Evolutionary conservation across 768 basidiomycete species (phyloP), one percentile per base, ranked within the genome.

Genomic region (Boletus vinaceobasis): DNA sequence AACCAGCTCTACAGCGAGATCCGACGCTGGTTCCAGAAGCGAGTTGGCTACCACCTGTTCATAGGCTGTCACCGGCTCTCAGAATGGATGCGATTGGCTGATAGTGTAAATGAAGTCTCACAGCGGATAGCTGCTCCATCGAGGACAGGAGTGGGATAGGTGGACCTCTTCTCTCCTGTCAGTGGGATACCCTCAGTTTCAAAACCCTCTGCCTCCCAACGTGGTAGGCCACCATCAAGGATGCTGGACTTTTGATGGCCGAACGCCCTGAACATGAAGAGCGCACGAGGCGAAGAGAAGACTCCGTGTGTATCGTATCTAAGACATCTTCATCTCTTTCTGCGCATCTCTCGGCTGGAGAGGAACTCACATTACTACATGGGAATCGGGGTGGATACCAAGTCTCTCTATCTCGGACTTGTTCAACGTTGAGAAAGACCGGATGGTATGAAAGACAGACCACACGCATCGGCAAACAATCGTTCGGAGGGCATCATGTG

Each of bases 241-340:
- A 98, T 80, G 57, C 89, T 91, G 8, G 93, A 91, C 42, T 85
- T 86, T 32, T 77, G 71, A 70, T 99, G 97, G 8, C 92, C 91
- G 71, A 97, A 93, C 23, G 88, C 79, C 73, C 89, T 83, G 80
- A 98, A 97, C 77, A 92, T 98, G 77, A 90, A 98, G 42, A 94
- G 79, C 2, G 93, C 92, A 55, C 97, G 83, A 50, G 97, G 95
- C 21, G 93, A 83, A 3, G 90, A 93, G 77, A 98, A 98, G 17
- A 98, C 76, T 11, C 97, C 96, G 53, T 87, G 82, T 1, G 87
- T 77, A 68, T 99, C 97, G 69, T 98, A 99, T 58, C 89, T 91
- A 65, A 37, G 48, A 50, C 43, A 57, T 48, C 50, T 55, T 53
- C 37, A 31, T 48, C 37, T 58, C 58, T 39, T 54, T 53, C 49